phyloP scores from a whole-genome alignment of 129 eudicot genomes.

The Daucus carota region DNA sequence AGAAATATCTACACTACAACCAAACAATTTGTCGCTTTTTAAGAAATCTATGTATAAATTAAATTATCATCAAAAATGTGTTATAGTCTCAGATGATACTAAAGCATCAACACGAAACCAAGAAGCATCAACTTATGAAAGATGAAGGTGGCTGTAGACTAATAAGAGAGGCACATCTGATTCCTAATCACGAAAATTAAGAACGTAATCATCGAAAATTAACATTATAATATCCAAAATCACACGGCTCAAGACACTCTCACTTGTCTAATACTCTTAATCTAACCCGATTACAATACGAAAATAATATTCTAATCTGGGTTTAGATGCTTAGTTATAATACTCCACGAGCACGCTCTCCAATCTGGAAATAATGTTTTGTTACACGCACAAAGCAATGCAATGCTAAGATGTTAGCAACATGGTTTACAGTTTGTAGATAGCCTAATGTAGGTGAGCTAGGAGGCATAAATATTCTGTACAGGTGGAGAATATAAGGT shows the following conservation, averaged over 20 bases:
- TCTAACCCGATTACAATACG: background rate
- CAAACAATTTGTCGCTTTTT: too few species aligned
- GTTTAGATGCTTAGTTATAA: constrained; percentile 1
- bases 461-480: constrained; percentile 31
- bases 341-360: constrained; percentile 19
- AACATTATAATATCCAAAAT: background rate
- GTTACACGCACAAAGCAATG: constrained; percentile 5
- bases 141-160: background rate
- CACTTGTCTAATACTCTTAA: constrained; percentile 10
- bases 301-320: constrained; percentile 14
- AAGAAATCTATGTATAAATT: too few species aligned
- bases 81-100: too few species aligned
- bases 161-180: constrained; percentile 19
- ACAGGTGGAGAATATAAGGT: constrained; percentile 23
- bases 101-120: background rate
- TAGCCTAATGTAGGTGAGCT: constrained; percentile 24
- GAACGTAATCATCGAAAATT: constrained; percentile 9
- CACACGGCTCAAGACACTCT: constrained; percentile 51
- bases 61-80: too few species aligned
- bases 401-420: constrained; percentile 7
- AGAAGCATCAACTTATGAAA: too few species aligned
- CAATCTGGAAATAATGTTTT: constrained; percentile 11
- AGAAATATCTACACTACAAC: too few species aligned
- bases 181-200: constrained; percentile 12
- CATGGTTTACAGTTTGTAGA: constrained; percentile 9